Conservation (phyloP, 2,329 filamentous ascomycete genomes). For the Alternaria sp. region DNA sequence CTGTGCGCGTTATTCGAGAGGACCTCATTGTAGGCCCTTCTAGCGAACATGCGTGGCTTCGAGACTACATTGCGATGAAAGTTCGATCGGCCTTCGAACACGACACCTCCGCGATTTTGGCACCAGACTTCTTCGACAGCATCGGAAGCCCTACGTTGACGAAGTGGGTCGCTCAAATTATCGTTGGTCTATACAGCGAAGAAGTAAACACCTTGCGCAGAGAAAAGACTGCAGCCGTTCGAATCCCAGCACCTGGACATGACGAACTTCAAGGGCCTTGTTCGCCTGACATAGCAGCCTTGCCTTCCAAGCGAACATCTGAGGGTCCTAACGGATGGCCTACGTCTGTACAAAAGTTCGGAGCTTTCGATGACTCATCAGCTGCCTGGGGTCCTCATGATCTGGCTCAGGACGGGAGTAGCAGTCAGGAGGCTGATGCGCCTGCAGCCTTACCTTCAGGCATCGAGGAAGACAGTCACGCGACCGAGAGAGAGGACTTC, state of each 20-base stretch:
- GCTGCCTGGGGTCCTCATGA: background rate
- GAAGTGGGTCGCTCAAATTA: background rate
- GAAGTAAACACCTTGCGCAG: background rate
- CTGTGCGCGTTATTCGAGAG: slow-evolving; percentile 7
- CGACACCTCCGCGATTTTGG: background rate
- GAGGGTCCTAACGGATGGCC: background rate
- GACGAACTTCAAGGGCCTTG: no score
- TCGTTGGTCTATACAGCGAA: slow-evolving; percentile 2
- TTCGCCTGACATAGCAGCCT: background rate
- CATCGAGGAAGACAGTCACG: background rate
- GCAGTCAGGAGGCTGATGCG: background rate
- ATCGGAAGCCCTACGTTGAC: slow-evolving; percentile 6
- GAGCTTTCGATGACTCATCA: background rate
- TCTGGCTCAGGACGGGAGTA: background rate
- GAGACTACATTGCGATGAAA: background rate
- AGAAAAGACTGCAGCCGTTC: background rate
- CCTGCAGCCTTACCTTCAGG: background rate
- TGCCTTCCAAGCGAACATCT: accelerated
- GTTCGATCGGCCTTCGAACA: slow-evolving; percentile 7
- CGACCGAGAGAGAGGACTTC: background rate
- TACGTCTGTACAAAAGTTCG: background rate
- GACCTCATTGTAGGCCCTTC: background rate
- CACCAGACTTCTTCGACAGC: slow-evolving; percentile 5
- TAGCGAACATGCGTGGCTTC: slow-evolving; percentile 1
- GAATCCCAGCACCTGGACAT: background rate